Conservation (phyloP, 2,329 filamentous ascomycete species). For the Colletotrichum musicola region DNA sequence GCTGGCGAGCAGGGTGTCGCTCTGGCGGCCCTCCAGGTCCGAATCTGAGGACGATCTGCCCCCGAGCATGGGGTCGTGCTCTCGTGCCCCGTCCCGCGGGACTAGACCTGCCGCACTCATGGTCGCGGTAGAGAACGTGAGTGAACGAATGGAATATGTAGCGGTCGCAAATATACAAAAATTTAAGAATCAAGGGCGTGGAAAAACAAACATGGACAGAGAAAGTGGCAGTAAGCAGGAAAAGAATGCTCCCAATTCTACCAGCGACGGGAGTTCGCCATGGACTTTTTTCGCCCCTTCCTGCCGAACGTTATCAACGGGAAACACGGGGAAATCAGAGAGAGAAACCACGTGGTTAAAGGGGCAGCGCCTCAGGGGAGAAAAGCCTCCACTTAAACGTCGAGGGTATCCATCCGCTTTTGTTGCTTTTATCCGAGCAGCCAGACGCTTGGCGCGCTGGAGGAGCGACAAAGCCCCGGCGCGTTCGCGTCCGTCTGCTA, state of each 20-base stretch:
- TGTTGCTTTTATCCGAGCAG: constrained; percentile 26
- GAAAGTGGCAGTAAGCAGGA: constrained; percentile 11
- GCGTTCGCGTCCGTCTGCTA: neutral
- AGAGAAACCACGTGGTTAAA: constrained; percentile 29
- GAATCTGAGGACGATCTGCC: constrained; percentile 27
- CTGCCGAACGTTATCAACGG: constrained; percentile 5
- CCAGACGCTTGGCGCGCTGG: constrained; percentile 12
- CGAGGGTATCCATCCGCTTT: constrained; percentile 23
- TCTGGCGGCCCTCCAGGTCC: constrained; percentile 30
- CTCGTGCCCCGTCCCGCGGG: constrained; percentile 36
- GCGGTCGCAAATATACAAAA: constrained; percentile 9
- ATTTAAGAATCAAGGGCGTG: neutral
- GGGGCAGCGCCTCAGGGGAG: constrained; percentile 21
- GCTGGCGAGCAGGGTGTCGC: constrained; percentile 23
- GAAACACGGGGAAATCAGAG: constrained; percentile 8
- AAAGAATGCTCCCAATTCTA: constrained; percentile 4
- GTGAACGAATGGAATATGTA: neutral
- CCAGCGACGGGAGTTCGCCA: constrained; percentile 20
- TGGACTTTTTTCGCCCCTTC: constrained; percentile 4
- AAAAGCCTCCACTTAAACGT: constrained; percentile 16
- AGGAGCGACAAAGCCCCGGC: constrained; percentile 15
- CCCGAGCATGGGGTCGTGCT: constrained; percentile 35
- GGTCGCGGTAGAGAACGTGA: neutral
- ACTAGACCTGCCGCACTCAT: constrained; percentile 31
- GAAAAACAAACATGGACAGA: neutral